A percentile compares a stretch with the other conserved stretches of the same genome.
Conservation (phyloP, 176 grass and related monocot species). For the Cenchrus americanus region DNA sequence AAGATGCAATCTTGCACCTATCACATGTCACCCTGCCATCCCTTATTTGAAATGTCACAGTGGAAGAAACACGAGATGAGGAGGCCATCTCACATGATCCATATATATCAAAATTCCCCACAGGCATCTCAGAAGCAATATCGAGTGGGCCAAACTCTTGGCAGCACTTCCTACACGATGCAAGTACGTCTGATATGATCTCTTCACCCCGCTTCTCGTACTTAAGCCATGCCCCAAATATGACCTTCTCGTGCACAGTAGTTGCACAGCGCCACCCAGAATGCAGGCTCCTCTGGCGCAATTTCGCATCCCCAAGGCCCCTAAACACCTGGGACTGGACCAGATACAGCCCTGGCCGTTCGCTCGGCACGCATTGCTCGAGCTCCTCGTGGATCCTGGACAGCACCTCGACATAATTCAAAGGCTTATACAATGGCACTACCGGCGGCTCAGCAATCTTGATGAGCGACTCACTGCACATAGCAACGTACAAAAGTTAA, state of each 20-base stretch:
- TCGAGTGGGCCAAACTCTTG: constrained; percentile 69
- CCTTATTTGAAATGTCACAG: constrained; percentile 71
- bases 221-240: constrained; percentile 75
- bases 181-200: constrained; percentile 71
- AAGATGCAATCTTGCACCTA: constrained; percentile 76
- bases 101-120: constrained; percentile 41
- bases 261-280: constrained; percentile 67
- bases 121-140: constrained; percentile 66
- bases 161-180: constrained; percentile 73
- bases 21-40: constrained; percentile 74
- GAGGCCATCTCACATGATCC: constrained; percentile 24
- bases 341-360: constrained; percentile 67
- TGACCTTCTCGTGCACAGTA: constrained; percentile 77
- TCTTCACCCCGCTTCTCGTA: constrained; percentile 85
- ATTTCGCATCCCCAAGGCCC: constrained; percentile 79
- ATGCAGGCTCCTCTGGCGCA: constrained; percentile 82
- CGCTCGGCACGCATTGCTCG: constrained; percentile 60
- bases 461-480: constrained; percentile 80
- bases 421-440: constrained; percentile 69
- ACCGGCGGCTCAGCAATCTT: constrained; percentile 83
- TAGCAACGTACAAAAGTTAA: not conserved
- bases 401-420: constrained; percentile 82
- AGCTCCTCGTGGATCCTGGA: constrained; percentile 88
- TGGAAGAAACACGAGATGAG: constrained; percentile 36
- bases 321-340: constrained; percentile 90